Conservation (phyloP, 2,329 filamentous ascomycete species). For the Camptophora hylomeconis region DNA sequence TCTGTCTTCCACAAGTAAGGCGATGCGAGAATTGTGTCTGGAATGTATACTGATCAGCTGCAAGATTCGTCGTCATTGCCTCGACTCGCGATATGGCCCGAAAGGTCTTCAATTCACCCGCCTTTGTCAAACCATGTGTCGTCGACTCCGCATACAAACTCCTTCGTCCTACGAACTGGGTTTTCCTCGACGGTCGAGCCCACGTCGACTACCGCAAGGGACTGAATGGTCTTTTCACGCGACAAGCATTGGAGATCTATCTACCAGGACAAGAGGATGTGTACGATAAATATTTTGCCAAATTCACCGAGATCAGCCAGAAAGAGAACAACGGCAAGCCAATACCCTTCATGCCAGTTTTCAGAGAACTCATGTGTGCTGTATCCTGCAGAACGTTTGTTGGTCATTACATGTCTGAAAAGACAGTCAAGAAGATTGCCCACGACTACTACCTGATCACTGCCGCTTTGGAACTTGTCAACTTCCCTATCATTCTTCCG, state of each 20-base stretch:
- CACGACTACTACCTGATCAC: conserved; percentile 97
- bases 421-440: conserved; percentile 82
- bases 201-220: conserved; percentile 98
- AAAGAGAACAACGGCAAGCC: conserved; percentile 59
- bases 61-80: conserved; percentile 89
- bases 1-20: conserved; percentile 97
- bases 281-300: conserved; percentile 74
- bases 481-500: conserved; percentile 92
- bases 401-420: conserved; percentile 85
- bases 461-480: conserved; percentile 88
- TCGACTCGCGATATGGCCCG: conserved; percentile 89
- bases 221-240: conserved; percentile 86
- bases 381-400: conserved; percentile 95
- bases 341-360: conserved; percentile 75
- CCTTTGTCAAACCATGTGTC: conserved; percentile 88
- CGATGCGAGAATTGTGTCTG: not conserved
- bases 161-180: conserved; percentile 84
- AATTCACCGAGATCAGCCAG: conserved; percentile 59
- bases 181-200: conserved; percentile 87
- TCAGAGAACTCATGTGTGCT: conserved; percentile 90
- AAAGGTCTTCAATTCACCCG: conserved; percentile 91
- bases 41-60: conserved; percentile 1
- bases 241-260: conserved; percentile 74
- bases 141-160: conserved; percentile 92
- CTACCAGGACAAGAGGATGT: conserved; percentile 87